These are phyloP conservation scores for Penicillium cinerascens DNA, from an alignment of 495 filamentous ascomycete genomes.

Conservation along the genomic window DNA sequence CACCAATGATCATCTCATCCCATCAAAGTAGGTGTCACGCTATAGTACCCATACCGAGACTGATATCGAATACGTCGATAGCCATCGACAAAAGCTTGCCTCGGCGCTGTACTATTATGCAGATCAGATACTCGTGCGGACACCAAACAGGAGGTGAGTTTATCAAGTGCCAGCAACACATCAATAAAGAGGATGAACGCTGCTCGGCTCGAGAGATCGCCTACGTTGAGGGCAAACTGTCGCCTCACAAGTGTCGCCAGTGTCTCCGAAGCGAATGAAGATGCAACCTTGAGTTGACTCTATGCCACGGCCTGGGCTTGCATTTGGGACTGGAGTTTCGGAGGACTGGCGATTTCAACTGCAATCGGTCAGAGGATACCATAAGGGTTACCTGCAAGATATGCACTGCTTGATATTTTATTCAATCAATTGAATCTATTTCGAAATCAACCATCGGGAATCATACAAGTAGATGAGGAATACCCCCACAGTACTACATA, in stretches of 20 bases:
- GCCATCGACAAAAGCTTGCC: not conserved
- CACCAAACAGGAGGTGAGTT: conserved; percentile 20
- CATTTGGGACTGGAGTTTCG: not conserved
- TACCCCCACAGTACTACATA: not conserved
- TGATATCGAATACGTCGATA: not conserved
- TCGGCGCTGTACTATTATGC: conserved; percentile 13
- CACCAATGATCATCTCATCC: not conserved
- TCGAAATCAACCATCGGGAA: not conserved
- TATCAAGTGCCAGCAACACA: conserved; percentile 17
- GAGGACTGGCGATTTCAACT: not conserved
- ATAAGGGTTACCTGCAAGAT: not conserved
- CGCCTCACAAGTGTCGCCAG: conserved; percentile 20
- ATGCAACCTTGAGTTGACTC: not conserved
- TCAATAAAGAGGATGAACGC: conserved; percentile 15
- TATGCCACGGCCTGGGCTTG: not conserved
- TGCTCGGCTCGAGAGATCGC: conserved; percentile 5
- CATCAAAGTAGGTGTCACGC: not conserved
- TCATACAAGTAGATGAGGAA: not conserved
- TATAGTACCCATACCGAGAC: not conserved
- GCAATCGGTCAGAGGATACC: not conserved
- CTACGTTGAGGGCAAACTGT: conserved; percentile 13
- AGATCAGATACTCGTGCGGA: conserved; percentile 20
- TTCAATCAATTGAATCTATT: not conserved
- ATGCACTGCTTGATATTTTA: not conserved
- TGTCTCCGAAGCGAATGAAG: conserved; percentile 7